Conservation (phyloP, 2,329 filamentous ascomycete genomes). For the Magnaporthiopsis incrustans region DNA sequence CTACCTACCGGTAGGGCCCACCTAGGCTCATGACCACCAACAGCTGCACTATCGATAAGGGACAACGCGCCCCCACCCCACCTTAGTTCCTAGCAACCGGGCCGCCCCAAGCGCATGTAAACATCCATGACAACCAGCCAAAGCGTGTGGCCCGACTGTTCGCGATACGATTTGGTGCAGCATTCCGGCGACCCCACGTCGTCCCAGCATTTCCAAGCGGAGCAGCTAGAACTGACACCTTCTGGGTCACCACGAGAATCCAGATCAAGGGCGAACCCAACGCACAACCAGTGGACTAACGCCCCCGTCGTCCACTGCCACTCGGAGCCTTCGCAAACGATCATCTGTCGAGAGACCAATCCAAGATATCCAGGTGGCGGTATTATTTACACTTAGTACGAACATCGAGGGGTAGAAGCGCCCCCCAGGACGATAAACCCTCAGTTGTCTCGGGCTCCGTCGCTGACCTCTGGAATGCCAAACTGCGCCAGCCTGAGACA, state of each 20-base stretch:
- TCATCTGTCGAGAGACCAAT: not conserved
- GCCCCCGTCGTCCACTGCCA: not conserved
- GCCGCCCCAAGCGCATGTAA: not conserved
- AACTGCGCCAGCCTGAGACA: constrained; percentile 4
- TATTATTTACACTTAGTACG: not conserved
- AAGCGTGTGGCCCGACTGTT: not conserved
- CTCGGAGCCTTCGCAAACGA: not conserved
- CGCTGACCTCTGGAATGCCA: not conserved
- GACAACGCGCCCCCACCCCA: not conserved
- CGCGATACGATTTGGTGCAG: not conserved
- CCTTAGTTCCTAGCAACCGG: not conserved
- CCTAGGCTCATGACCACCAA: no score
- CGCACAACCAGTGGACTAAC: not conserved
- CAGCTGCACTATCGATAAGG: not conserved
- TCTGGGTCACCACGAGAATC: not conserved
- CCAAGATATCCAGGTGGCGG: no score
- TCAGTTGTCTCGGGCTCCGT: not conserved
- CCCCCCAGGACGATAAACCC: not conserved
- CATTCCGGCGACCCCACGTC: not conserved
- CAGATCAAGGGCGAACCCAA: not conserved
- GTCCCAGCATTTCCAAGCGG: not conserved
- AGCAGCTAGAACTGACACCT: not conserved
- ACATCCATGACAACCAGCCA: not conserved
- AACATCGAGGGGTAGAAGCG: not conserved
- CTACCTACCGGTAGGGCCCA: no score